Evolutionary conservation across 169 alveolate species (phyloP), one percentile per base, ranked within the genome.

Genomic region (Eimeria mitis): DNA sequence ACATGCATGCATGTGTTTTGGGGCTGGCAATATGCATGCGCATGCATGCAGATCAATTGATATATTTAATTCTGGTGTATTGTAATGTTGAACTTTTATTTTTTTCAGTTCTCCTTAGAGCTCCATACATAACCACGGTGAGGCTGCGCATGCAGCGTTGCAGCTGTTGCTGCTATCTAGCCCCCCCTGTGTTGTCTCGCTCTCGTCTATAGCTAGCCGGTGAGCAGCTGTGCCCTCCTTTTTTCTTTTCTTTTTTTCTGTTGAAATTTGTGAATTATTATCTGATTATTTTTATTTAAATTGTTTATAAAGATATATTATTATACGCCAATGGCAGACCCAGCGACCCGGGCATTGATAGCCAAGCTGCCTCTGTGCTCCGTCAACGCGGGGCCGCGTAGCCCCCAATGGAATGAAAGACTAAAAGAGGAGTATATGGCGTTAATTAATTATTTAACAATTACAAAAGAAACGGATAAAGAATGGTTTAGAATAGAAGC

Each of bases 401-500:
- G 97, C 63, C 95, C 89, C n/a, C 95, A 95, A 61, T 98, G 99
- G 99, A 91, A 95, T 21, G 98, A 98, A 73, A 88, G 99, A 76
- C 97, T 99, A 71, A 98, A 99, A 95, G 99, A 99, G 96, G 99
- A 99, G 96, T 98, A 98, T 92, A 95, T 96, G 8, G 99, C 99
- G 3, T 97, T 99, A 61, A 99, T 99, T 70, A 97, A 97, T 81
- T 99, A 98, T 95, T 98, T 98, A 71, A 97, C 98, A 91, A 94
- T 97, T 40, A 97, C 98, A 95, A 98, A 99, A 96, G 98, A 97
- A 78, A 98, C 98, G 83, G 99, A 99, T 97, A 98, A 98, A 84
- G 99, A 99, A 95, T 99, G 99, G 99, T 98, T 99, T 81, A 96
- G 96, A 68, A 96, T 99, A 25, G 99, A 99, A 95, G 98, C 99